phyloP scores from a whole-genome alignment of 345 rosid species.

The Iberis pinnata region DNA sequence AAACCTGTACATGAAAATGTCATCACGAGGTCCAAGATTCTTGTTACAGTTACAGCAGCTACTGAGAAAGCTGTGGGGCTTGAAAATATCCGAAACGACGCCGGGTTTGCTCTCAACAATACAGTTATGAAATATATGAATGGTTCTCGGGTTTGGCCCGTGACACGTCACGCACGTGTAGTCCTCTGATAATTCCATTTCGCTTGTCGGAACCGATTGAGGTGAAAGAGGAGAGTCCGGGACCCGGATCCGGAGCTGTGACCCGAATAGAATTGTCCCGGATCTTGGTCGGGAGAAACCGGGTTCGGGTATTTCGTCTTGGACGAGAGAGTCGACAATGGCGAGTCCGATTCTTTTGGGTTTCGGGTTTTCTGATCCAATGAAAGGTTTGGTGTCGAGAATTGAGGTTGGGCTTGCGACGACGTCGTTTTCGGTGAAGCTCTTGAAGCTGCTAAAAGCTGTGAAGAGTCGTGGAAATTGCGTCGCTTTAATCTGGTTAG shows the following conservation, averaged over 20 bases:
- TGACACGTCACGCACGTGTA: constrained; percentile 84
- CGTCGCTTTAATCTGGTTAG: constrained; percentile 36
- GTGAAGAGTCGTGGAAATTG: constrained; percentile 63
- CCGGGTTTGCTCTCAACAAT: constrained; percentile 65
- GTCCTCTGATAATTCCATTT: constrained; percentile 89
- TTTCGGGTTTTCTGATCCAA: constrained; percentile 39
- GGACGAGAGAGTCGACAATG: constrained; percentile 53
- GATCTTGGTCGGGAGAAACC: constrained; percentile 41
- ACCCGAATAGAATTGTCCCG: constrained; percentile 62
- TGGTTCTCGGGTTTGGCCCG: constrained; percentile 80
- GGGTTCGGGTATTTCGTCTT: constrained; percentile 31
- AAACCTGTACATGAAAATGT: constrained; percentile 94
- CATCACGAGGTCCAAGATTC: constrained; percentile 67
- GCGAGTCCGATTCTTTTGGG: constrained; percentile 59
- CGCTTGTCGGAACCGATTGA: too few species aligned
- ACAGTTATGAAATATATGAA: constrained; percentile 80
- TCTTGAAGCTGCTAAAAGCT: constrained; percentile 45
- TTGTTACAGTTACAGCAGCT: constrained; percentile 69
- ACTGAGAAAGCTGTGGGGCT: constrained; percentile 66
- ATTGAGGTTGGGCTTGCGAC: constrained; percentile 80
- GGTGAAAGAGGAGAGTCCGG: constrained; percentile 57
- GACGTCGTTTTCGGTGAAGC: constrained; percentile 41
- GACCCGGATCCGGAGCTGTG: constrained; percentile 72
- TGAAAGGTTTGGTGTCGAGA: constrained; percentile 70
- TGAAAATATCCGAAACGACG: constrained; percentile 30